Conservation (phyloP, 2,329 filamentous ascomycete genomes). For the Trichothecium sympodiale region DNA sequence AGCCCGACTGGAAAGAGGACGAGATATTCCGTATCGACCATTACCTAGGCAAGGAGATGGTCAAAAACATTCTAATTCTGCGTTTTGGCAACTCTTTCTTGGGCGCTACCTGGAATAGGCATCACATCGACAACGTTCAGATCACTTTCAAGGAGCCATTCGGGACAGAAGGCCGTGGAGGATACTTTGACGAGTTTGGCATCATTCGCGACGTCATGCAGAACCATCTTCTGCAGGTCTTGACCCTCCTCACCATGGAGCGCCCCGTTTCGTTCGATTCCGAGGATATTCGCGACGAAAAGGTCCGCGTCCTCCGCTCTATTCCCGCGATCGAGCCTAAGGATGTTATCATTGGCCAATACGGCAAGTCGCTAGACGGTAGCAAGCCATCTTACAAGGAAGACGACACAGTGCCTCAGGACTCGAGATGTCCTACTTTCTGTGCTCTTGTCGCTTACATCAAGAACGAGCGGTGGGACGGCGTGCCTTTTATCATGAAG, state of each 20-base stretch:
- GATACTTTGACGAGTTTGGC: slow-evolving; percentile 98
- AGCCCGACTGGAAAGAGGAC: slow-evolving; percentile 97
- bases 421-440: slow-evolving; percentile 95
- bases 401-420: slow-evolving; percentile 94
- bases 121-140: slow-evolving; percentile 98
- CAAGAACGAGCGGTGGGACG: slow-evolving; percentile 99
- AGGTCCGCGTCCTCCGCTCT: slow-evolving; percentile 86
- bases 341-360: slow-evolving; percentile 99
- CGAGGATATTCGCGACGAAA: slow-evolving; percentile 97
- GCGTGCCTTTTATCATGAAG: slow-evolving; percentile 98
- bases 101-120: slow-evolving; percentile 95
- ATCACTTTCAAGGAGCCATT: slow-evolving; percentile 99
- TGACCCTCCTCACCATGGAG: slow-evolving; percentile 96
- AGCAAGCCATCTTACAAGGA: slow-evolving; percentile 98
- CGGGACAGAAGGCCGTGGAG: slow-evolving; percentile 92
- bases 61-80: slow-evolving; percentile 98
- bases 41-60: slow-evolving; percentile 99
- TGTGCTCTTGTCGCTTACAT: slow-evolving; percentile 96
- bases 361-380: slow-evolving; percentile 90
- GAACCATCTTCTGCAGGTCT: slow-evolving; percentile 93
- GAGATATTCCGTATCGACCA: slow-evolving; percentile 99
- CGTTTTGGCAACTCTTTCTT: slow-evolving; percentile 99
- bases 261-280: slow-evolving; percentile 95
- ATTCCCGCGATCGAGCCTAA: slow-evolving; percentile 96
- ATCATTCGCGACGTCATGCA: slow-evolving; percentile 99